These are phyloP conservation scores for Fusarium sp. DNA, from an alignment of 2,329 filamentous ascomycete species.

Conservation along the genomic window DNA sequence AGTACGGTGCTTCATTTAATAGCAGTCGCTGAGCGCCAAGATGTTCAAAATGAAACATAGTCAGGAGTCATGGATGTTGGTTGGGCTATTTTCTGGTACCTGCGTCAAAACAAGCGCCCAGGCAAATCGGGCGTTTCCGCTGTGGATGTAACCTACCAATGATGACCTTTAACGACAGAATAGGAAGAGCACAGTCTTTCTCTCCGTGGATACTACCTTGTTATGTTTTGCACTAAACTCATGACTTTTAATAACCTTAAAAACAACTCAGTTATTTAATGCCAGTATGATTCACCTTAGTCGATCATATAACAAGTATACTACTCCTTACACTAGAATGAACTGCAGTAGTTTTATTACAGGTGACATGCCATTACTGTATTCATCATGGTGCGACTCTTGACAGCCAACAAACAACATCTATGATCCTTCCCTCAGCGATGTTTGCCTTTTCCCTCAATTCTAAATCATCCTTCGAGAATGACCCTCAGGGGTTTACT, in stretches of 20 bases:
- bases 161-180: too few relatives aligned
- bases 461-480: conserved; percentile 26
- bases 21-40: conserved; percentile 33
- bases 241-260: conserved; percentile 6
- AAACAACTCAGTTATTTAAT: not conserved
- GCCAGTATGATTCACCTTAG: not conserved
- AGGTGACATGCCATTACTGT: conserved; percentile 5
- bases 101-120: conserved; percentile 31
- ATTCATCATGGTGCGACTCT: conserved; percentile 34
- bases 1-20: conserved; percentile 34
- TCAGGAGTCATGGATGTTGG: not conserved
- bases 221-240: not conserved
- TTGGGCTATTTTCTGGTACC: conserved; percentile 28
- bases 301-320: not conserved
- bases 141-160: conserved; percentile 22
- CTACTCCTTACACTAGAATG: not conserved
- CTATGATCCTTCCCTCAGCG: not conserved
- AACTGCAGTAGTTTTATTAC: not conserved
- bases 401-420: not conserved
- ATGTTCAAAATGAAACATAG: conserved; percentile 37
- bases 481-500: conserved; percentile 20
- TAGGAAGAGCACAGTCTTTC: not conserved
- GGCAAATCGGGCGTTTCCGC: conserved; percentile 24
- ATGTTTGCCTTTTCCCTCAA: conserved; percentile 3
- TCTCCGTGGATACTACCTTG: not conserved